Evolutionary conservation across 176 grass and related monocot genomes (phyloP).

Genomic region (Carex myosuroides): DNA sequence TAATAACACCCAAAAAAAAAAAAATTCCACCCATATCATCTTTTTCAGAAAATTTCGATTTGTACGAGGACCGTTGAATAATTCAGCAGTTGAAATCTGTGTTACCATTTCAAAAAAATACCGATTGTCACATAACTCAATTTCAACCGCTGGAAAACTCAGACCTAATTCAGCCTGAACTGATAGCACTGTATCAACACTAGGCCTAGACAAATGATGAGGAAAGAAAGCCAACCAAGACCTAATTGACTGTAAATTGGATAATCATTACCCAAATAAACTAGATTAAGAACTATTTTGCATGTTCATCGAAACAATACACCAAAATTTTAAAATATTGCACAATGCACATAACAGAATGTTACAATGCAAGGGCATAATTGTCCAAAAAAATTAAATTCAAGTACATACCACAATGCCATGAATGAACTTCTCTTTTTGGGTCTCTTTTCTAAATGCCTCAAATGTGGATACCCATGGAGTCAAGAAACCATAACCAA

Average conservation of each 20-base stretch:
- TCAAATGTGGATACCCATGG: conserved; percentile 96
- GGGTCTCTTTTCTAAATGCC: conserved; percentile 77
- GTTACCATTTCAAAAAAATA: no score
- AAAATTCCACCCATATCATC: no score
- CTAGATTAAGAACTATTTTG: neutral
- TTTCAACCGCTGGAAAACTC: neutral
- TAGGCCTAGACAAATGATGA: neutral
- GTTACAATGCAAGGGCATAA: neutral
- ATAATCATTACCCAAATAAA: neutral
- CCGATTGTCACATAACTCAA: no score
- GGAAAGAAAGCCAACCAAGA: neutral
- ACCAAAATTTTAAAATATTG: neutral
- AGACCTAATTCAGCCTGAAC: neutral
- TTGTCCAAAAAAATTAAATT: neutral
- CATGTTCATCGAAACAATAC: neutral
- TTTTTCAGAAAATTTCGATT: no score
- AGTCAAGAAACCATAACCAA: conserved; percentile 86
- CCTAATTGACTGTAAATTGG: neutral
- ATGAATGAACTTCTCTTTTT: conserved; percentile 64
- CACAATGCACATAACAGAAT: neutral
- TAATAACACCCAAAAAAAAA: no score
- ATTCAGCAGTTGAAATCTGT: no score
- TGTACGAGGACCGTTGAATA: no score
- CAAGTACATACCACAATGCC: conserved; percentile 49
- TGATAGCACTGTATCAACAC: neutral